These are phyloP conservation scores for Phialemonium atrogriseum DNA, from an alignment of 2,329 filamentous ascomycete genomes.

Conservation along the genomic window DNA sequence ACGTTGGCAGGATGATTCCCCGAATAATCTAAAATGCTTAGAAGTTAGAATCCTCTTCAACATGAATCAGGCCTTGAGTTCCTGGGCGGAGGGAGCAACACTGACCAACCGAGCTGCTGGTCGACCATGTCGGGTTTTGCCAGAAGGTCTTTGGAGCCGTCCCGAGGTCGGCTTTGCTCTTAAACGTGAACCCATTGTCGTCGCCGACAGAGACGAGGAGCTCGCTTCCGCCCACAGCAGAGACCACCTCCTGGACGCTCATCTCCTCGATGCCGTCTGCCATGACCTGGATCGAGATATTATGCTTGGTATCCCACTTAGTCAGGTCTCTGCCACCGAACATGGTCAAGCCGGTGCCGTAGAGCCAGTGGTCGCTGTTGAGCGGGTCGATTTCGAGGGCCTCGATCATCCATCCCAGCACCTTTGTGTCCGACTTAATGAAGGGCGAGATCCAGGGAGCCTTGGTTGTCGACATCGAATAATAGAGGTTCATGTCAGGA, in stretches of 20 bases:
- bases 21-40: constrained; percentile 26
- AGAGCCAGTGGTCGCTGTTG: constrained; percentile 52
- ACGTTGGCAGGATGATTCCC: constrained; percentile 33
- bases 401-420: constrained; percentile 55
- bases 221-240: constrained; percentile 36
- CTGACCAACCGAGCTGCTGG: constrained; percentile 28
- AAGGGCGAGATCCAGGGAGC: constrained; percentile 52
- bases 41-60: neutral
- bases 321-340: constrained; percentile 40
- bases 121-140: constrained; percentile 36
- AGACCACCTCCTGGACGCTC: constrained; percentile 35
- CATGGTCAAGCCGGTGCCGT: constrained; percentile 42
- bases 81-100: too few relatives aligned
- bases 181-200: constrained; percentile 40
- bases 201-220: constrained; percentile 40
- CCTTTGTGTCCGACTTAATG: constrained; percentile 42
- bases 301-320: constrained; percentile 42
- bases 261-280: constrained; percentile 46
- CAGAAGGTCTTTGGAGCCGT: constrained; percentile 32
- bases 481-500: constrained; percentile 36
- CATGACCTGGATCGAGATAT: constrained; percentile 38
- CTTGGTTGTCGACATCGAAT: constrained; percentile 34
- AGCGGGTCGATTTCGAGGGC: constrained; percentile 47
- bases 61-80: too few relatives aligned
- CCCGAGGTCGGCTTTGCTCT: constrained; percentile 23